Conservation (phyloP, 441 rosid species). For the Oxalis stricta region DNA sequence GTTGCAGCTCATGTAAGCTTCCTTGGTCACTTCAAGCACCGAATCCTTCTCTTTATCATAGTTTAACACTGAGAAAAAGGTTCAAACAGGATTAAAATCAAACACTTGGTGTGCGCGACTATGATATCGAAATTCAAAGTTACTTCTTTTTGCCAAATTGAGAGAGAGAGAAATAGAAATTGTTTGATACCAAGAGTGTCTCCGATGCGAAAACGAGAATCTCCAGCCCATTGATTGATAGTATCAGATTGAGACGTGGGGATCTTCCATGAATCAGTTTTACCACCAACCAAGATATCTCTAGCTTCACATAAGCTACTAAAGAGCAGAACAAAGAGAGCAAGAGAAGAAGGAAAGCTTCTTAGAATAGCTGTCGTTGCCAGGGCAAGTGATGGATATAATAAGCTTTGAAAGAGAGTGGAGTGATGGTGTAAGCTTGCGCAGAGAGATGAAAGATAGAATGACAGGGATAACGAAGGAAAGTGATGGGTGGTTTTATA, state of each 20-base stretch:
- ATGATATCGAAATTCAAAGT: too few species aligned
- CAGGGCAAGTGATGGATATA: not conserved
- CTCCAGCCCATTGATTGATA: slow-evolving; percentile 73
- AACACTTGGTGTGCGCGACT: too few species aligned
- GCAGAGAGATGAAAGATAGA: not conserved
- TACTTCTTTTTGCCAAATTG: too few species aligned
- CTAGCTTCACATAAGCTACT: slow-evolving; percentile 31
- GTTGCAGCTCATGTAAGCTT: slow-evolving; percentile 54
- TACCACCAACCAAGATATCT: slow-evolving; percentile 70
- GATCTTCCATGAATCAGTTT: slow-evolving; percentile 53
- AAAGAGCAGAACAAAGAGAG: slow-evolving; percentile 10
- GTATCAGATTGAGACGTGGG: slow-evolving; percentile 69
- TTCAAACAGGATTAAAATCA: too few species aligned
- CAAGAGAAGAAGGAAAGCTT: slow-evolving; percentile 10
- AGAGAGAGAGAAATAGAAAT: too few species aligned
- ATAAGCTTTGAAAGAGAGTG: not conserved
- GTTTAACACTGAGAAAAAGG: slow-evolving; percentile 40
- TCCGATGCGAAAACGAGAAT: slow-evolving; percentile 50
- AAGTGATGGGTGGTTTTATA: slow-evolving; percentile 6
- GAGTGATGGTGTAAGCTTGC: not conserved
- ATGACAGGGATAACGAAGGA: not conserved
- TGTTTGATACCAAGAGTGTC: slow-evolving; percentile 46
- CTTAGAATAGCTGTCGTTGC: slow-evolving; percentile 18
- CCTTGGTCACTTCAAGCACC: slow-evolving; percentile 52
- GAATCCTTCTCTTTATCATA: slow-evolving; percentile 63